Evolutionary conservation across 1,284 basidiomycete genomes (phyloP).

Genomic region (Schizopora paradoxa): DNA sequence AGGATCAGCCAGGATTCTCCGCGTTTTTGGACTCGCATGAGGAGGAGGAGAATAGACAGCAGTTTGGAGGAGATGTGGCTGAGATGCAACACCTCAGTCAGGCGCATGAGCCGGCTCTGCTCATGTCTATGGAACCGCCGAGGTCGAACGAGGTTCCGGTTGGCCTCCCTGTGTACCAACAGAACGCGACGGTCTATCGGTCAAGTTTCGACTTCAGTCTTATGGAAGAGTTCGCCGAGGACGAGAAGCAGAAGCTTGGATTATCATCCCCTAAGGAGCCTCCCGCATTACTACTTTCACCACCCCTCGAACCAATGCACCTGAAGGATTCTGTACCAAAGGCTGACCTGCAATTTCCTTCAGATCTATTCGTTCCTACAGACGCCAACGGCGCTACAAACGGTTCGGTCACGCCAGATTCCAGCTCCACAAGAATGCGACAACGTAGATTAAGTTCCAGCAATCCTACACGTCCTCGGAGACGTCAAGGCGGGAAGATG

Average conservation of each 20-base stretch:
- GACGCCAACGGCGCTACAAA: constrained; percentile 21
- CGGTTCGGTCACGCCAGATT: constrained; percentile 18
- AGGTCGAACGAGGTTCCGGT: constrained; percentile 31
- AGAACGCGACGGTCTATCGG: constrained; percentile 35
- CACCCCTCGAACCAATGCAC: no score
- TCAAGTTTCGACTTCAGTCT: constrained; percentile 69
- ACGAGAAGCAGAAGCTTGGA: constrained; percentile 61
- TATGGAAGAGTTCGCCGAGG: constrained; percentile 77
- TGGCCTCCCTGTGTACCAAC: constrained; percentile 59
- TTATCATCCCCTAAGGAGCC: constrained; percentile 37
- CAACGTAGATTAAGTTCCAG: constrained; percentile 84
- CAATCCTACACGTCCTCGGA: constrained; percentile 47
- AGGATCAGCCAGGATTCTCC: background rate
- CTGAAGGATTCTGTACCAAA: background rate
- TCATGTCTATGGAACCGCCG: constrained; percentile 12
- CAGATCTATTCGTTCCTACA: constrained; percentile 19
- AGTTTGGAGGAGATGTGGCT: background rate
- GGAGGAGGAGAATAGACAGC: background rate
- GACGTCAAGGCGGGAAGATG: constrained; percentile 74
- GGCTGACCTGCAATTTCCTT: background rate
- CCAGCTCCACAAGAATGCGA: constrained; percentile 42
- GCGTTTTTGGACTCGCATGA: background rate
- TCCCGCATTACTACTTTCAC: background rate
- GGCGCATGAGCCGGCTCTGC: constrained; percentile 17
- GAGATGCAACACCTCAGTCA: constrained; percentile 16